A percentile compares a stretch with the other conserved stretches of the same genome.
Conservation (phyloP, 75 land plant genomes). For the Sequoiadendron giganteum region DNA sequence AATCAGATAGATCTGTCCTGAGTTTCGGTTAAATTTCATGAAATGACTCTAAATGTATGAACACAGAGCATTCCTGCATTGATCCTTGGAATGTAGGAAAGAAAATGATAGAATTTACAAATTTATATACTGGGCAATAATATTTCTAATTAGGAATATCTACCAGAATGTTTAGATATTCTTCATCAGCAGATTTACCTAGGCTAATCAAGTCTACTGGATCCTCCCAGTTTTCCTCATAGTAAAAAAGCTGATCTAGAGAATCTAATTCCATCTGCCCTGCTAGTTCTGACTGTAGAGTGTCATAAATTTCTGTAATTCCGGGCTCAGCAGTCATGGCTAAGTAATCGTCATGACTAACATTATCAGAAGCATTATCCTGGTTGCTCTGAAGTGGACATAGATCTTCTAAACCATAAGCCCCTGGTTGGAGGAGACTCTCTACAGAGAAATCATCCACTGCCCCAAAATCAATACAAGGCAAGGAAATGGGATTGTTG, state of each 20-base stretch:
- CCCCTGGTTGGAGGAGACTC: background rate
- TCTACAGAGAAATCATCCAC: slow-evolving; percentile 3
- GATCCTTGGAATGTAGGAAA: no score
- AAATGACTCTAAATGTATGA: no score
- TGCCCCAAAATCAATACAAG: background rate
- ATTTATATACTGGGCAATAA: no score
- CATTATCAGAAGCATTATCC: no score
- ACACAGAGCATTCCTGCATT: no score
- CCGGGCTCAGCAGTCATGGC: background rate
- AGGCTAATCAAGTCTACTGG: background rate
- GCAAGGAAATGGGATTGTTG: background rate
- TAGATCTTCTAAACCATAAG: background rate
- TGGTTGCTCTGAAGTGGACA: background rate
- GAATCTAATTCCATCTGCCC: background rate
- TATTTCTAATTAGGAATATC: background rate
- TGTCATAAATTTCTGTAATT: background rate
- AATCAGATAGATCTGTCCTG: no score
- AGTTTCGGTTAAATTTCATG: no score
- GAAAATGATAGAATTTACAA: no score
- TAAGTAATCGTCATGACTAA: background rate
- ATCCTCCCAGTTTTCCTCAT: background rate
- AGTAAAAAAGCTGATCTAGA: background rate
- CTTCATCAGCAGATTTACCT: background rate
- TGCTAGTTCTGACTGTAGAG: no score
- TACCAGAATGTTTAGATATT: background rate